phyloP scores from a whole-genome alignment of 2,329 filamentous ascomycete genomes.

The Calonectria leucothoes region DNA sequence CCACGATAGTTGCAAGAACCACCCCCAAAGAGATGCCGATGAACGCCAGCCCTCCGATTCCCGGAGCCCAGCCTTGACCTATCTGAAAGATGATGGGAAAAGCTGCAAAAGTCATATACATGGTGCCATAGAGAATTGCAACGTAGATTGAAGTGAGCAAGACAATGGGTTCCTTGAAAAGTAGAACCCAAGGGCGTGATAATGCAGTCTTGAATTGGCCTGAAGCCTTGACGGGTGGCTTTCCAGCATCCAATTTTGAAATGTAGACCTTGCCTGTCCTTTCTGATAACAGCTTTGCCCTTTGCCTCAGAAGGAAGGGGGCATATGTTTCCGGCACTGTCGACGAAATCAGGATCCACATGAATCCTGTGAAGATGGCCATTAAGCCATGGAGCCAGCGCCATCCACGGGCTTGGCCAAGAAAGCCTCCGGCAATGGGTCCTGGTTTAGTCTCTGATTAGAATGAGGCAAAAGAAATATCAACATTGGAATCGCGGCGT shows the following conservation, averaged over 20 bases:
- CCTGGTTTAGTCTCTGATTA: not conserved
- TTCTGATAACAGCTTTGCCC: not conserved
- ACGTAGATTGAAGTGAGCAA: slow-evolving; percentile 1
- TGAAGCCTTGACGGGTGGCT: not conserved
- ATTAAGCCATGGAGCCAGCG: slow-evolving; percentile 10
- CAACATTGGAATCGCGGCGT: not conserved
- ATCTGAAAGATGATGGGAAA: slow-evolving; percentile 9
- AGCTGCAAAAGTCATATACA: slow-evolving; percentile 12
- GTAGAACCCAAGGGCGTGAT: slow-evolving; percentile 1
- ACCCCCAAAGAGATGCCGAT: not conserved
- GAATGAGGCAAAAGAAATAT: not conserved
- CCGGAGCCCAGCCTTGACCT: slow-evolving; percentile 5
- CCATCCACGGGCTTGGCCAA: slow-evolving; percentile 6
- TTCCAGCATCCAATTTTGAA: not conserved
- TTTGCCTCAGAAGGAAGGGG: not conserved
- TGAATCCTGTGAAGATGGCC: not conserved
- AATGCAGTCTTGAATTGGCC: not conserved
- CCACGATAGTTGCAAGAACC: not conserved
- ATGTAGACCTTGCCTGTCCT: slow-evolving; percentile 1
- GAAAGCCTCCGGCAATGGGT: slow-evolving; percentile 3
- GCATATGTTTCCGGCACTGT: not conserved
- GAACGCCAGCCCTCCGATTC: slow-evolving; percentile 3
- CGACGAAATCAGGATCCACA: not conserved
- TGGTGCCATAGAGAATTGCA: slow-evolving; percentile 3
- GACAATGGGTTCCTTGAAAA: slow-evolving; percentile 9